Conservation (phyloP, 352 stramenopile species). For the Pythium vanterpoolii region DNA sequence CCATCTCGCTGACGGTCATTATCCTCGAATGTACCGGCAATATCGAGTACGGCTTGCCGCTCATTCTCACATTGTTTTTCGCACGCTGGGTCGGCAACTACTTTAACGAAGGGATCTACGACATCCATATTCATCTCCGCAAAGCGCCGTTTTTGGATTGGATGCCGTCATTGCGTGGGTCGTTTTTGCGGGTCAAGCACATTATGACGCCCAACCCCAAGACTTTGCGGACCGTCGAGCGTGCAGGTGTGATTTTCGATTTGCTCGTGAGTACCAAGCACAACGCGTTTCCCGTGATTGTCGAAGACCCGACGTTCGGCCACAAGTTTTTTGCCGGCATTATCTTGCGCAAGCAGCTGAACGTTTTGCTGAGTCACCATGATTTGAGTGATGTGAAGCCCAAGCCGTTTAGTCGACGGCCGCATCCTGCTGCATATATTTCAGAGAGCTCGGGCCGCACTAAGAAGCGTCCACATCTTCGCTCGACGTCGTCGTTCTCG, state of each 20-base stretch:
- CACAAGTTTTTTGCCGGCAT: conserved; percentile 79
- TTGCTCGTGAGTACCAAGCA: conserved; percentile 80
- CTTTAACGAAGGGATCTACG: conserved; percentile 98
- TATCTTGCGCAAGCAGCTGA: conserved; percentile 80
- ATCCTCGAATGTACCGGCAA: conserved; percentile 98
- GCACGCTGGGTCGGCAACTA: conserved; percentile 96
- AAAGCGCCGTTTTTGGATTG: conserved; percentile 96
- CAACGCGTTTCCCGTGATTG: conserved; percentile 87
- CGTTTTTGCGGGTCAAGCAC: conserved; percentile 69
- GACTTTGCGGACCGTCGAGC: conserved; percentile 91
- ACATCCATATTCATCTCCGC: conserved; percentile 98
- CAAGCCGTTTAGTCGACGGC: conserved; percentile 70
- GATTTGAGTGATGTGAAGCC: conserved; percentile 67
- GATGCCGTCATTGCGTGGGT: conserved; percentile 83
- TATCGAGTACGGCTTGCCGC: conserved; percentile 97
- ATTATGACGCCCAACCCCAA: conserved; percentile 92
- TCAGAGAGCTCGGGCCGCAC: conserved; percentile 28
- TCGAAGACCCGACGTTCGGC: conserved; percentile 81
- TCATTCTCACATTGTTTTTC: conserved; percentile 98
- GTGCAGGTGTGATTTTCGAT: conserved; percentile 92
- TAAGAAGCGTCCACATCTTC: conserved; percentile 15
- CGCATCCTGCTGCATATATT: conserved; percentile 44
- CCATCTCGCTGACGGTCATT: conserved; percentile 98
- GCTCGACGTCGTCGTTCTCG: conserved; percentile 1
- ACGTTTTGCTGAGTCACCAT: conserved; percentile 64